Conservation (phyloP, 2,329 filamentous ascomycete genomes). For the Lizonia empirigonia region DNA sequence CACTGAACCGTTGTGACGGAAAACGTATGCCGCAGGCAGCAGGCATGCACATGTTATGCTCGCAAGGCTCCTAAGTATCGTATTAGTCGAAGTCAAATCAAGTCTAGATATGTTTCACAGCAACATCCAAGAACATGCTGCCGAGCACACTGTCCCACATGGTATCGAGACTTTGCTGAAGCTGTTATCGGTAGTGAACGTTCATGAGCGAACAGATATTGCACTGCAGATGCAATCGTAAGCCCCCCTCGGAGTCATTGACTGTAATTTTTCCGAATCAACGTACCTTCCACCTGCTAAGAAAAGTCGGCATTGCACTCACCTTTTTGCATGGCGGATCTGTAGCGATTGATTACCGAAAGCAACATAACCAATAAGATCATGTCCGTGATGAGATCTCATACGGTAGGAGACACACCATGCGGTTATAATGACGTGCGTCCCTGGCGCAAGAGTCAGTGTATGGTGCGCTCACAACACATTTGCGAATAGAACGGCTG, state of each 20-base stretch:
- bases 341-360: constrained; percentile 5
- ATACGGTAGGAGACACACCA: background rate
- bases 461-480: too few relatives aligned
- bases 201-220: constrained; percentile 9
- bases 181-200: constrained; percentile 10
- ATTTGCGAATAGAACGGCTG: too few relatives aligned
- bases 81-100: too few relatives aligned
- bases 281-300: constrained; percentile 16
- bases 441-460: too few relatives aligned
- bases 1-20: constrained; percentile 12
- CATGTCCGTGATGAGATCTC: constrained; percentile 2
- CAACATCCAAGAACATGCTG: constrained; percentile 14
- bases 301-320: constrained; percentile 13
- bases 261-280: background rate
- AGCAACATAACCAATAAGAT: constrained; percentile 10
- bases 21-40: constrained; percentile 6
- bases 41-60: constrained; percentile 22
- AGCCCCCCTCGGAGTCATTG: too few relatives aligned
- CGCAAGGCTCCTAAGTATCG: constrained; percentile 5
- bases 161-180: constrained; percentile 1
- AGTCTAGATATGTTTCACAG: too few relatives aligned
- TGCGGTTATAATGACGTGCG: too few relatives aligned
- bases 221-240: too few relatives aligned
- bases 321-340: constrained; percentile 4
- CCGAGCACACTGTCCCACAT: constrained; percentile 5